Base-by-base conservation (phyloP, 208 protist genomes). In the Trypanosoma caninum region DNA sequence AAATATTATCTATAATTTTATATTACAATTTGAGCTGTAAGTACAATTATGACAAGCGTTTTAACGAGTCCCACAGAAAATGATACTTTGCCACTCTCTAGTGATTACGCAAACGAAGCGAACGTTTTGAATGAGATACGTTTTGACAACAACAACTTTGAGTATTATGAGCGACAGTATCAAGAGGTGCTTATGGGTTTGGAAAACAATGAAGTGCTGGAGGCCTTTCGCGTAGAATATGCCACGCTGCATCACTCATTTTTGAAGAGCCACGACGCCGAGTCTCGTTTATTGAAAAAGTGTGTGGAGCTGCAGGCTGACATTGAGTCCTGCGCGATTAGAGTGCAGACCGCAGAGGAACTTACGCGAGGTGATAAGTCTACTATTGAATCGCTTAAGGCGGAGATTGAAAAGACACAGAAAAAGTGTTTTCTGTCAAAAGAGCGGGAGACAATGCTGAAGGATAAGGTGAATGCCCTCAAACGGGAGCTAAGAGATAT, bases 261-360 rank as follows among this genome's bases (percentile, higher is more conserved):
- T 20, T 79, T 98, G 34, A 97, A 98, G 75, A 97, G 93, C 46
- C 97, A 99, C 73, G 97, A 99, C 65, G 97, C 86, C 44, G 97
- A 99, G 73, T 97, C 97, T 65, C 80, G 95, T 23, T 73, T 99
- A 34, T 88, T 99, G 37, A 87, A 95, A 46, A 98, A 98, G 74
- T 98, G 97, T 65, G 37, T 80, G 0, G 93, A 98, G 55, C 78
- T 99, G 13, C 97, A 97, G 69, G 66, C 68, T 14, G 94, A 99
- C 64, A 98, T 99, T 56, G 74, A 97, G 18, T 78, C 92, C 0
- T 99, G 98, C 56, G 76, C 91, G 3, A 67, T 86, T 14, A 99
- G 98, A 79, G 88, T 98, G 20, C 80, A 96, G 28, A 74, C 94
- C 1, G 97, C 97, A 11, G 73, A 98, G 31, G 86, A 97, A 71